These are phyloP conservation scores for Plasmopara muralis DNA, from an alignment of 352 stramenopile species.

Conservation along the genomic window DNA sequence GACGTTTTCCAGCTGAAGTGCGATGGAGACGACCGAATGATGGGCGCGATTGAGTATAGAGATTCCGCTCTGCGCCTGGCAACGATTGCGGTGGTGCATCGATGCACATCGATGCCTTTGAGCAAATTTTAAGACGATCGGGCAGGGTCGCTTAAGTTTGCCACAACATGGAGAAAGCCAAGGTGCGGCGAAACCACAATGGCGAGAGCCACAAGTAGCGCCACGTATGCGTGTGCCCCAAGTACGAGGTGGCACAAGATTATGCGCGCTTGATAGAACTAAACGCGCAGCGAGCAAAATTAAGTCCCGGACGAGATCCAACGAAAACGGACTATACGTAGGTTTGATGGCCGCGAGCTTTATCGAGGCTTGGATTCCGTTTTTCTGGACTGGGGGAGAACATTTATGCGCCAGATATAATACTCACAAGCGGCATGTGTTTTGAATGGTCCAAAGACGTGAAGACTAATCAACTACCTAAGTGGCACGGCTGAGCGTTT, in stretches of 20 bases:
- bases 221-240: neutral
- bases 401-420: neutral
- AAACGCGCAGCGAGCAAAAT: neutral
- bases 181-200: neutral
- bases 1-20: neutral
- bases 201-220: neutral
- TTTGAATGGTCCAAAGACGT: no score
- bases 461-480: neutral
- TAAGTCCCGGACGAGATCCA: neutral
- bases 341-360: neutral
- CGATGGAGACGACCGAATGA: neutral
- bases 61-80: neutral
- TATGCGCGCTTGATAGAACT: neutral
- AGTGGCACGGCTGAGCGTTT: neutral
- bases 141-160: neutral
- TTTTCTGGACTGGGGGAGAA: neutral
- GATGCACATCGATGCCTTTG: neutral
- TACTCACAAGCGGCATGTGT: neutral
- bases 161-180: neutral
- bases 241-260: neutral
- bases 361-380: neutral
- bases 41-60: neutral
- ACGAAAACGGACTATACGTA: neutral
- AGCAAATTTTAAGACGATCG: neutral
- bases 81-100: neutral